Base-by-base conservation (phyloP, 106 monocot species). In the Apostasia ramifera region DNA sequence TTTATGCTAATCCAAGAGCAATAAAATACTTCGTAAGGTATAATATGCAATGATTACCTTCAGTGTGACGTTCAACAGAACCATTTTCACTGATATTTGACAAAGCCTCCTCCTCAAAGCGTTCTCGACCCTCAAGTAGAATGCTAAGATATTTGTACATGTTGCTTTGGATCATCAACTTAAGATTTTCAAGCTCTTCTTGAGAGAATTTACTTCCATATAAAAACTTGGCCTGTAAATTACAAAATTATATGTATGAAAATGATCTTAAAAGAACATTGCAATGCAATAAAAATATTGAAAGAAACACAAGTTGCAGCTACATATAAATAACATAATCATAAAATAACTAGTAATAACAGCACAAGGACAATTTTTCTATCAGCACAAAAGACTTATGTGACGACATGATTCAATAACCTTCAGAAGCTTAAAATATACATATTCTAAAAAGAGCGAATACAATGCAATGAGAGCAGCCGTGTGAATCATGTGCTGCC, bases 131-230 rank as follows among this genome's bases (percentile, higher is more conserved):
- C 65, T 95, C 91, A 37, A 95, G 84, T 66, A 95, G 84, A 77
- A 95, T 81, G 63, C 95, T 89, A 6, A 95, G 80, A 61, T 95
- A 95, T 63, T 88, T 95, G 80, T 86, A 95, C 84, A 91, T 91
- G 66, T 95, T 95, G 71, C 88, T 91, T 80, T 91, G 95, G 51
- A 95, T 95, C 88, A 91, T 91, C 67, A 91, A 51, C 73, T 91
- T 95, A 47, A 91, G 89, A 39, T 83, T 61, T 6, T 92, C 79
- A 44, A 80, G 76, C 72, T 95, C 91, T 76, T 95, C 91, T 59
- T 57, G 71, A 44, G 80, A 77, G 69, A 95, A 95, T 55, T 72
- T 80, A 70, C 66, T 89, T 67, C 95, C 95, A 74, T 95, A 95
- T 47, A 91, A 82, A 73, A 86, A 72, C 55, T 92, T 91, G 6